phyloP scores from a whole-genome alignment of 768 basidiomycete genomes.

The Harrya chromipes region DNA sequence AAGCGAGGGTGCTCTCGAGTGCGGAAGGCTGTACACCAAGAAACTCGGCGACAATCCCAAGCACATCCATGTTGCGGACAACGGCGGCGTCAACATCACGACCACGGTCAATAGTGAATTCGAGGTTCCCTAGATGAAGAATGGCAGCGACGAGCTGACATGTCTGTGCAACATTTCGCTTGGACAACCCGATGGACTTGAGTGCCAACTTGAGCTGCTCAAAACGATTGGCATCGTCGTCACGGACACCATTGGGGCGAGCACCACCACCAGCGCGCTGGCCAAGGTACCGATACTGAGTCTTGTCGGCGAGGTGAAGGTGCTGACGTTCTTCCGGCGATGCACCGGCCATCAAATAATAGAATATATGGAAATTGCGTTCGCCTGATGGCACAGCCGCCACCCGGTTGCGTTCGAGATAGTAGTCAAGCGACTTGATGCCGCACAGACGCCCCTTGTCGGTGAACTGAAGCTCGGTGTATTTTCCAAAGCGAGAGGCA shows the following conservation, averaged over 20 bases:
- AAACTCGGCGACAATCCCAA: constrained; percentile 87
- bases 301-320: constrained; percentile 78
- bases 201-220: constrained; percentile 93
- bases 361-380: constrained; percentile 97
- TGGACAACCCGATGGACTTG: constrained; percentile 90
- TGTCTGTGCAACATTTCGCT: constrained; percentile 91
- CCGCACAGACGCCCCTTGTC: constrained; percentile 88
- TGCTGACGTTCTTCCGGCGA: constrained; percentile 85
- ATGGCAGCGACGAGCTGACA: constrained; percentile 95
- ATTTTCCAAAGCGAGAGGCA: constrained; percentile 96
- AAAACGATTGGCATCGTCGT: constrained; percentile 85
- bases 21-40: constrained; percentile 73
- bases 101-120: constrained; percentile 80
- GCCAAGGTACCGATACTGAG: constrained; percentile 84
- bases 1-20: constrained; percentile 79
- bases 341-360: constrained; percentile 92
- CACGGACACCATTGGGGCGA: constrained; percentile 46
- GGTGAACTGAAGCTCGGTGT: constrained; percentile 96
- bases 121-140: constrained; percentile 93
- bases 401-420: constrained; percentile 90
- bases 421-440: constrained; percentile 95
- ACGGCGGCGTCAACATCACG: constrained; percentile 92
- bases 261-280: constrained; percentile 51
- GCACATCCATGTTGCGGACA: constrained; percentile 78
- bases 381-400: constrained; percentile 85